phyloP scores from a whole-genome alignment of 352 stramenopile species.

The Phytophthora pinifolia region DNA sequence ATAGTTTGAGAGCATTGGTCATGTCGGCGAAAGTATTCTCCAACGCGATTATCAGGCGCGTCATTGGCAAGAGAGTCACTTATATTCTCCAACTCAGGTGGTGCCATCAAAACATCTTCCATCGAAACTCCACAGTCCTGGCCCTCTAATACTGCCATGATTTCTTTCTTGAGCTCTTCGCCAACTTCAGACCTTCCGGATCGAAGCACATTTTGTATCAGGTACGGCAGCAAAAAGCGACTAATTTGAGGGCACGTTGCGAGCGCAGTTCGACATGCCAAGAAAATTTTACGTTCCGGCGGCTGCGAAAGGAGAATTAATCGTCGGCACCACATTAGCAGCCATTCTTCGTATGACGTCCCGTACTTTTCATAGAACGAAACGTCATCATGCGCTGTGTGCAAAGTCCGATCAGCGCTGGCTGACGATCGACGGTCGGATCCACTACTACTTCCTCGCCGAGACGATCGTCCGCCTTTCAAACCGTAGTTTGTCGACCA shows the following conservation, averaged over 20 bases:
- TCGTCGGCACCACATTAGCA: constrained; percentile 74
- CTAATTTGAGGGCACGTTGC: constrained; percentile 70
- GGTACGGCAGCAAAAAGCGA: constrained; percentile 80
- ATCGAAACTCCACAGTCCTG: constrained; percentile 60
- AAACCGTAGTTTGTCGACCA: constrained; percentile 87
- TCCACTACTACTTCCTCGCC: constrained; percentile 7
- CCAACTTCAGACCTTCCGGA: constrained; percentile 64
- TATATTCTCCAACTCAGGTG: constrained; percentile 29
- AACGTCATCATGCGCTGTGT: constrained; percentile 35
- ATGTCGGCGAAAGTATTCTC: constrained; percentile 73
- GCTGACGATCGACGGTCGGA: constrained; percentile 17
- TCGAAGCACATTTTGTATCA: constrained; percentile 85
- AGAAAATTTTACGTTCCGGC: constrained; percentile 86
- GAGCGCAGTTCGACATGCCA: constrained; percentile 62
- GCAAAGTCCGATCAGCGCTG: constrained; percentile 25
- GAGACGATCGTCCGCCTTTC: constrained; percentile 24
- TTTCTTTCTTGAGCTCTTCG: constrained; percentile 73
- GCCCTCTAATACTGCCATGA: constrained; percentile 81
- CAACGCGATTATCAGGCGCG: constrained; percentile 26
- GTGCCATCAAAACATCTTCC: constrained; percentile 44
- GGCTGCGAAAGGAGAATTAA: constrained; percentile 78
- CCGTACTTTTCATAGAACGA: constrained; percentile 80
- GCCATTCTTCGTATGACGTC: constrained; percentile 80
- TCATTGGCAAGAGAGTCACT: constrained; percentile 15
- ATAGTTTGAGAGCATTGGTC: constrained; percentile 87